phyloP scores from a whole-genome alignment of 441 rosid species.

The Macaranga tanarius region DNA sequence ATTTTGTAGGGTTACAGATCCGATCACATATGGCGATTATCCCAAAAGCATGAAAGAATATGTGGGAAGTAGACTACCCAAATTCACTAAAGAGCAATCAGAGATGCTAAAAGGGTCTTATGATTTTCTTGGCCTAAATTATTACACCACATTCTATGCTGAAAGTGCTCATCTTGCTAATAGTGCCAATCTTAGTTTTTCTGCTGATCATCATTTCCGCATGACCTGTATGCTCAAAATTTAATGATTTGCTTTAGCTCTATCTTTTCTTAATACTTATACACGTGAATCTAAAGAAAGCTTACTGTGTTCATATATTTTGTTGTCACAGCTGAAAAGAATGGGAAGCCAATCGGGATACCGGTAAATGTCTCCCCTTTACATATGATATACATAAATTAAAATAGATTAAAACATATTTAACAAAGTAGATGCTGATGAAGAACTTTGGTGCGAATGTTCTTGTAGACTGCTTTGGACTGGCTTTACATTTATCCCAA shows the following conservation, averaged over 20 bases:
- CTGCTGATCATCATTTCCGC: slow-evolving; percentile 26
- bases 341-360: slow-evolving; percentile 22
- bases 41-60: no score
- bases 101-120: no score
- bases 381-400: not conserved
- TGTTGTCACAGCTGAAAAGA: slow-evolving; percentile 8
- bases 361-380: slow-evolving; percentile 9
- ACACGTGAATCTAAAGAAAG: not conserved
- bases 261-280: not conserved
- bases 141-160: slow-evolving; percentile 20
- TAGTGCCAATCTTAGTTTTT: slow-evolving; percentile 19
- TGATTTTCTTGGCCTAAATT: no score
- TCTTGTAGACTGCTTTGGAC: slow-evolving; percentile 4
- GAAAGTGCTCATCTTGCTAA: slow-evolving; percentile 13
- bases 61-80: no score
- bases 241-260: no score
- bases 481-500: slow-evolving; percentile 35
- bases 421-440: not conserved
- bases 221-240: slow-evolving; percentile 31
- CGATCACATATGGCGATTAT: no score
- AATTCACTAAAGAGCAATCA: no score
- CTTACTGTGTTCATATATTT: not conserved
- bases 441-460: not conserved
- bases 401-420: not conserved
- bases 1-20: no score